Evolutionary conservation across 352 stramenopile genomes (phyloP).

Genomic region (Phytophthora aleatoria): DNA sequence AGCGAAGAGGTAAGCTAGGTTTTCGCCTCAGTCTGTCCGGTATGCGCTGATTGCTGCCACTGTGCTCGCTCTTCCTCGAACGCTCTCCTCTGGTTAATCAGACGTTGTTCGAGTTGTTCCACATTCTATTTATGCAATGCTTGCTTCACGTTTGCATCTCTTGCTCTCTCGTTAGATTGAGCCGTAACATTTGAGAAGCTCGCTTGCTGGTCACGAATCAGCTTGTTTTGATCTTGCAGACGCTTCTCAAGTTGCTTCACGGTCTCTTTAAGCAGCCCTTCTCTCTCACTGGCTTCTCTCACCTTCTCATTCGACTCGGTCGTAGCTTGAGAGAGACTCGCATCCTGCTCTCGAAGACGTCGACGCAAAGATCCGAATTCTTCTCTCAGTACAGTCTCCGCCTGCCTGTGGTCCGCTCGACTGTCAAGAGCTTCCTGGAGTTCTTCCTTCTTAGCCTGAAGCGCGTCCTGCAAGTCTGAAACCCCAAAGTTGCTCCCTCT

Average conservation of each 20-base stretch:
- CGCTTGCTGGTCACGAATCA: slow-evolving; percentile 13
- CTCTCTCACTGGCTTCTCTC: slow-evolving; percentile 5
- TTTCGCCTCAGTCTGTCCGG: not conserved
- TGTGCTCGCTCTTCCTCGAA: slow-evolving; percentile 14
- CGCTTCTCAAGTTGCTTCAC: slow-evolving; percentile 15
- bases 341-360: slow-evolving; percentile 2
- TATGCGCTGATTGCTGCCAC: slow-evolving; percentile 2
- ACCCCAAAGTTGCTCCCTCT: slow-evolving; percentile 16
- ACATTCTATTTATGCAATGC: slow-evolving; percentile 7
- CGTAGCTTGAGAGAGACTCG: slow-evolving; percentile 4
- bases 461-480: slow-evolving; percentile 8
- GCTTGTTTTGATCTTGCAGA: slow-evolving; percentile 6
- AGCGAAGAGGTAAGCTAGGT: slow-evolving; percentile 10
- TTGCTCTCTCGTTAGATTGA: slow-evolving; percentile 9
- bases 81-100: slow-evolving; percentile 3
- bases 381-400: slow-evolving; percentile 6
- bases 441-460: slow-evolving; percentile 11
- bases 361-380: slow-evolving; percentile 7
- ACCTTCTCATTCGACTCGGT: slow-evolving; percentile 4
- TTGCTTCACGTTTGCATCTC: slow-evolving; percentile 6
- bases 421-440: slow-evolving; percentile 7
- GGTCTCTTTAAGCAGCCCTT: slow-evolving; percentile 7
- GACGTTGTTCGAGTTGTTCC: slow-evolving; percentile 6
- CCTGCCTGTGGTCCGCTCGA: slow-evolving; percentile 4
- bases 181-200: slow-evolving; percentile 9